Conservation (phyloP, 768 basidiomycete genomes). For the Boletus subcaerulescens region DNA sequence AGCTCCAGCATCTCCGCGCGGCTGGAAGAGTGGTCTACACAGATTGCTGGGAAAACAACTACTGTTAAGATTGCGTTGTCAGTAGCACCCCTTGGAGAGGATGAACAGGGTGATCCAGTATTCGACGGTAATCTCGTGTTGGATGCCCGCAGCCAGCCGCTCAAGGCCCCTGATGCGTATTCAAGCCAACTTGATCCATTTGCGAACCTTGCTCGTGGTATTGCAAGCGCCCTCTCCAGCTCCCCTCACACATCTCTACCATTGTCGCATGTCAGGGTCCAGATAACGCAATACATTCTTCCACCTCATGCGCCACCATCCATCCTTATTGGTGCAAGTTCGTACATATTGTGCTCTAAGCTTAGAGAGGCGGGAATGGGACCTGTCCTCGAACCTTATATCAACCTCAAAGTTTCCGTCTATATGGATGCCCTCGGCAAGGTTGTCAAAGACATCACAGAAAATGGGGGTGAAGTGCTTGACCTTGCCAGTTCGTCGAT, state of each 20-base stretch:
- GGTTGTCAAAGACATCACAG: constrained; percentile 81
- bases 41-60: constrained; percentile 55
- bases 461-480: constrained; percentile 74
- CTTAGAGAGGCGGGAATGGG: constrained; percentile 66
- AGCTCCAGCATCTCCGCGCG: constrained; percentile 24
- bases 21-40: constrained; percentile 56
- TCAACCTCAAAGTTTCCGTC: constrained; percentile 65
- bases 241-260: constrained; percentile 78
- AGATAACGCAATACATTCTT: constrained; percentile 44
- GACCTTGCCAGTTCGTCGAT: constrained; percentile 49
- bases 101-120: constrained; percentile 58
- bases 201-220: constrained; percentile 61
- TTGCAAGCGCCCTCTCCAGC: constrained; percentile 68
- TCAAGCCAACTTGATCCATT: constrained; percentile 42
- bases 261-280: constrained; percentile 60
- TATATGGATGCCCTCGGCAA: constrained; percentile 68
- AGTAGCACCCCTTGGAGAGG: constrained; percentile 50
- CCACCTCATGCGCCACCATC: constrained; percentile 45
- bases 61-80: constrained; percentile 52
- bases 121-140: constrained; percentile 82
- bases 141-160: constrained; percentile 46
- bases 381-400: constrained; percentile 75
- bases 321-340: constrained; percentile 61
- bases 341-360: constrained; percentile 59
- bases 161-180: constrained; percentile 51